Evolutionary conservation across 495 filamentous ascomycete genomes (phyloP).

Genomic region (Astrothelium macrocarpum): DNA sequence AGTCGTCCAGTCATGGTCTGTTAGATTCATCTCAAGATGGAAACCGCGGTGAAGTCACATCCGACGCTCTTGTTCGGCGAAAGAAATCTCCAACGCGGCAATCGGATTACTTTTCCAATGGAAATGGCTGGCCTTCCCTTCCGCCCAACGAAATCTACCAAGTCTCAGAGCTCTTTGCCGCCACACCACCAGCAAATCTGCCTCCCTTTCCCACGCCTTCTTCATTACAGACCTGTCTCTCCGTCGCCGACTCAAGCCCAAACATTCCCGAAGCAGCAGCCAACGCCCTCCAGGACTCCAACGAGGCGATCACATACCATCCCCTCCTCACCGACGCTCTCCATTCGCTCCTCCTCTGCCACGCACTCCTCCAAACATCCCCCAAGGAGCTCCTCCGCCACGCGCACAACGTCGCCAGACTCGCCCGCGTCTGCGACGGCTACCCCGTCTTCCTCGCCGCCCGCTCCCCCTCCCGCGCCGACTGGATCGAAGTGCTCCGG

Average conservation of each 20-base stretch:
- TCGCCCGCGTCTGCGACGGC: conserved; percentile 63
- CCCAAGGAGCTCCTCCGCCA: conserved; percentile 63
- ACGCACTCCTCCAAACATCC: conserved; percentile 64
- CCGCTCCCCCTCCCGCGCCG: conserved; percentile 58
- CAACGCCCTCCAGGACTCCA: conserved; percentile 34
- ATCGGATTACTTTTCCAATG: not conserved
- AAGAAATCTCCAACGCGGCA: not conserved
- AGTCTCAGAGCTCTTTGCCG: conserved; percentile 31
- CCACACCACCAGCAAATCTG: conserved; percentile 29
- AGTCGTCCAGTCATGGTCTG: conserved; percentile 16
- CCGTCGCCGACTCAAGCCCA: conserved; percentile 18
- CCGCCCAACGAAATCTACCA: conserved; percentile 32
- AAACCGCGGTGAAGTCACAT: conserved; percentile 8
- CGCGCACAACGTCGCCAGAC: conserved; percentile 66
- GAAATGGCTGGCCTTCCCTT: conserved; percentile 27
- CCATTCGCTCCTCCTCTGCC: conserved; percentile 63
- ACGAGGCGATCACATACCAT: conserved; percentile 68
- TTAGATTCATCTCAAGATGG: conserved; percentile 11
- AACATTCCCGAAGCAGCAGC: conserved; percentile 18
- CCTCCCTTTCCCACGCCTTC: conserved; percentile 25
- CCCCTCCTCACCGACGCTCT: conserved; percentile 66
- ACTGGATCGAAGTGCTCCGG: conserved; percentile 70
- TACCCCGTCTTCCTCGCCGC: conserved; percentile 71
- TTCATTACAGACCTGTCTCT: conserved; percentile 11
- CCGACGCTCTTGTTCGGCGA: conserved; percentile 8